Evolutionary conservation across 1,139 yeast species (phyloP), one percentile per base, ranked within the genome.

Genomic region (Debaryomyces subglobosus): DNA sequence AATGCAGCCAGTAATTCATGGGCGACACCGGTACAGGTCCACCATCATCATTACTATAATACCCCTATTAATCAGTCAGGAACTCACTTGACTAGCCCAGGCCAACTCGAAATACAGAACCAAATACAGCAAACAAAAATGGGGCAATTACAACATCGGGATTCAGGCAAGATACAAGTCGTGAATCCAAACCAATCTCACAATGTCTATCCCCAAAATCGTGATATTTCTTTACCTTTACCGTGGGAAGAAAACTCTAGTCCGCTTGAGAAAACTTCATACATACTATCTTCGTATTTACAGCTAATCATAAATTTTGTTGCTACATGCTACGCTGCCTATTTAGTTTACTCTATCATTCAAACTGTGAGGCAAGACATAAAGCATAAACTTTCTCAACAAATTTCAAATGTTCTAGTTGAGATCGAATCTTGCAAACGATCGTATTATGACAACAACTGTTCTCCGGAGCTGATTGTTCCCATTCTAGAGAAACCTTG

Each of bases 401-500:
- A 74, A 30, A 55, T 74, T 5, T 62, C 67, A n/a, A 64, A 70
- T 32, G 50, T 74, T 2, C 49, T 72, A 27, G 65, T 74, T 18
- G 78, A 75, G 42, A 73, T 78, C 8, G 78, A 72, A 25, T 68
- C 69, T 30, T 86, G 92, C 61, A 64, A 74, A 16, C 65, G 77
- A 27, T 67, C 78, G 10, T 86, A 81, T 61, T 52, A 65, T 38
- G 80, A 73, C 12, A 86, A 86, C 62, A 67, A 72, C 35, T 86
- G 94, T 60, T 71, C 71, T 18, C 85, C 85, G 1, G 81, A 72
- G 3, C 65, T 72, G 3, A 67, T 82, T n/a, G 84, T 78, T 0
- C 88, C 91, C 0, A 86, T 84, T 1, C 60, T 86, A 46, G 82
- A 78, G 50, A 67, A 68, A 16, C 72, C 75, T 38, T 86, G 94